Conservation (phyloP, 2,329 filamentous ascomycete genomes). For the Trichoderma breve region DNA sequence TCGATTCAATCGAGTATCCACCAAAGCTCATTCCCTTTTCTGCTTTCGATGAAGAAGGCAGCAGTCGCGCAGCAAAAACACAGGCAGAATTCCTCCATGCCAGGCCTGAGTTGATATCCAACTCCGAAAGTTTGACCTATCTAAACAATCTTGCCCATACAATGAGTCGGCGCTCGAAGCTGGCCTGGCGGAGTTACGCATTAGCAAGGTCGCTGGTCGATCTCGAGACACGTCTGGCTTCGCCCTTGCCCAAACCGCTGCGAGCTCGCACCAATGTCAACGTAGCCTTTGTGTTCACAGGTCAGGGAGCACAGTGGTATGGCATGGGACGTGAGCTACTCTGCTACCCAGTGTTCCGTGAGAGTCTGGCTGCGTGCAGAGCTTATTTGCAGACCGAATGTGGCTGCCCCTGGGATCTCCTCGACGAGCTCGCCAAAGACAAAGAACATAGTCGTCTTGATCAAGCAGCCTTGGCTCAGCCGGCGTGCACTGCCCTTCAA, state of each 20-base stretch:
- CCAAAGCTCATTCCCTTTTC: neutral
- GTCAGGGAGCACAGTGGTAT: constrained; percentile 25
- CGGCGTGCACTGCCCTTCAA: constrained; percentile 13
- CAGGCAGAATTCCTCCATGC: neutral
- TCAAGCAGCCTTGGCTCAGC: constrained; percentile 6
- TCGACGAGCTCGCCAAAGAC: constrained; percentile 6
- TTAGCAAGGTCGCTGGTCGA: neutral
- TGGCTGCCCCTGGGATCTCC: constrained; percentile 2
- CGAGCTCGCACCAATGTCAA: neutral
- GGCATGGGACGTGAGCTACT: constrained; percentile 23
- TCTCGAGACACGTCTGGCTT: neutral
- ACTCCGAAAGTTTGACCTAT: neutral
- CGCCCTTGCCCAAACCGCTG: neutral
- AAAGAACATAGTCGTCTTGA: neutral
- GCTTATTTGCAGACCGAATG: neutral
- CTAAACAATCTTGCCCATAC: neutral
- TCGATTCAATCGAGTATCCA: neutral
- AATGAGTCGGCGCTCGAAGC: neutral
- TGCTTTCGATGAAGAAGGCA: neutral
- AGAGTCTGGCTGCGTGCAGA: neutral
- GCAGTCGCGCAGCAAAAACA: neutral
- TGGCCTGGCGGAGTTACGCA: neutral
- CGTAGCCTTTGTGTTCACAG: constrained; percentile 17
- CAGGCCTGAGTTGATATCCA: neutral
- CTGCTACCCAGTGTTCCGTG: constrained; percentile 3